Evolutionary conservation across 257 asterid genomes (phyloP).

Genomic region (Scutellaria galericulata): DNA sequence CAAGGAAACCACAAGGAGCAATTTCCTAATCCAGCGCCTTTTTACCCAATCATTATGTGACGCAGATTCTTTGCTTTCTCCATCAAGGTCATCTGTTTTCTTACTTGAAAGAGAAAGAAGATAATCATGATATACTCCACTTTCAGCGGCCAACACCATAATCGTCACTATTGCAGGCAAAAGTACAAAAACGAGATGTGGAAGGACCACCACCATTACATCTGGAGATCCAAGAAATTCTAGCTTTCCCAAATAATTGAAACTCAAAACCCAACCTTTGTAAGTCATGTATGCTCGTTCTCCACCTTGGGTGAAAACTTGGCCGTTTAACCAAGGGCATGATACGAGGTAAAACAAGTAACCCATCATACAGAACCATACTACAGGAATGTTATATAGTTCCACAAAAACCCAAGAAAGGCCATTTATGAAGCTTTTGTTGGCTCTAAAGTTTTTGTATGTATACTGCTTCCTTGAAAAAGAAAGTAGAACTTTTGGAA

Average conservation of each 20-base stretch:
- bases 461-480: conserved; percentile 54
- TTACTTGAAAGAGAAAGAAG: conserved; percentile 71
- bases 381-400: conserved; percentile 50
- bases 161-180: conserved; percentile 61
- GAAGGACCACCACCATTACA: conserved; percentile 84
- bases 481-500: conserved; percentile 57
- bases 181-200: conserved; percentile 73
- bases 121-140: conserved; percentile 59
- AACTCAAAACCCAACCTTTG: conserved; percentile 74
- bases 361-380: conserved; percentile 53
- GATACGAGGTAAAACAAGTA: conserved; percentile 78
- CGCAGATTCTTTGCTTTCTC: conserved; percentile 34
- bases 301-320: conserved; percentile 52
- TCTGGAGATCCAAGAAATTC: conserved; percentile 85
- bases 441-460: conserved; percentile 50
- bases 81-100: conserved; percentile 70
- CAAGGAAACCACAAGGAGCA: conserved; percentile 54
- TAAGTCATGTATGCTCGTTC: conserved; percentile 83
- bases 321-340: conserved; percentile 92
- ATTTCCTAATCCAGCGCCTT: conserved; percentile 66
- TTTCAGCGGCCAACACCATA: conserved; percentile 66
- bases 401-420: conserved; percentile 64
- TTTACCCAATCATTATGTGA: conserved; percentile 19
- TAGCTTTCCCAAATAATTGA: conserved; percentile 35
- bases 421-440: conserved; percentile 50